Evolutionary conservation across 495 filamentous ascomycete genomes (phyloP).

Genomic region (Jackrogersella multiformis): DNA sequence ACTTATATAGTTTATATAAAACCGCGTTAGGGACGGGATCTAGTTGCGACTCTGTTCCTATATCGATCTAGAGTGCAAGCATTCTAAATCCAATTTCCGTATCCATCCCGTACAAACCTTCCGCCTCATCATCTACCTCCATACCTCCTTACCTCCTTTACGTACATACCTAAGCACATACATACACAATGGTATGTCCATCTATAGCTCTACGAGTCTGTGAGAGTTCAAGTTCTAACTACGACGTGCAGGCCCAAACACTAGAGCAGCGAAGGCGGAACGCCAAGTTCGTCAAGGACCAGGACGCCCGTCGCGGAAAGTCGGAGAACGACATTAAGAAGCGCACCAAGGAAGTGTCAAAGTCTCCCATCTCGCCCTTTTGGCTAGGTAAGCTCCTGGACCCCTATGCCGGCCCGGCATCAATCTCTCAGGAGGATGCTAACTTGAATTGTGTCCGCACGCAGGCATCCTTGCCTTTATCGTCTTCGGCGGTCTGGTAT

Average conservation of each 20-base stretch:
- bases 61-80: slow-evolving; percentile 18
- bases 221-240: not conserved
- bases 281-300: slow-evolving; percentile 79
- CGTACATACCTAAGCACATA: not conserved
- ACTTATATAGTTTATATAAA: slow-evolving; percentile 24
- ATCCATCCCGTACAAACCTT: slow-evolving; percentile 3
- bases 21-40: slow-evolving; percentile 18
- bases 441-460: not conserved
- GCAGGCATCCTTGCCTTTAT: slow-evolving; percentile 81
- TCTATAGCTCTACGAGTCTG: not conserved
- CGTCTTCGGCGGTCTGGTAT: slow-evolving; percentile 82
- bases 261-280: slow-evolving; percentile 91
- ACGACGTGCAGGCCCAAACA: slow-evolving; percentile 79
- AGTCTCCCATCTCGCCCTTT: slow-evolving; percentile 79
- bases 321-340: slow-evolving; percentile 74
- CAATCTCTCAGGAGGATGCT: not conserved
- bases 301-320: slow-evolving; percentile 86
- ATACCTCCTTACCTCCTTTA: not conserved
- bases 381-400: slow-evolving; percentile 77
- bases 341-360: slow-evolving; percentile 66
- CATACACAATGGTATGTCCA: slow-evolving; percentile 34
- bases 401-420: not conserved
- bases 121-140: not conserved
- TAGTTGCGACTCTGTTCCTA: slow-evolving; percentile 19
- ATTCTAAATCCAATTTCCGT: slow-evolving; percentile 7